Base-by-base conservation (phyloP, 139 green algal species). In the Monoraphidium neglectum region DNA sequence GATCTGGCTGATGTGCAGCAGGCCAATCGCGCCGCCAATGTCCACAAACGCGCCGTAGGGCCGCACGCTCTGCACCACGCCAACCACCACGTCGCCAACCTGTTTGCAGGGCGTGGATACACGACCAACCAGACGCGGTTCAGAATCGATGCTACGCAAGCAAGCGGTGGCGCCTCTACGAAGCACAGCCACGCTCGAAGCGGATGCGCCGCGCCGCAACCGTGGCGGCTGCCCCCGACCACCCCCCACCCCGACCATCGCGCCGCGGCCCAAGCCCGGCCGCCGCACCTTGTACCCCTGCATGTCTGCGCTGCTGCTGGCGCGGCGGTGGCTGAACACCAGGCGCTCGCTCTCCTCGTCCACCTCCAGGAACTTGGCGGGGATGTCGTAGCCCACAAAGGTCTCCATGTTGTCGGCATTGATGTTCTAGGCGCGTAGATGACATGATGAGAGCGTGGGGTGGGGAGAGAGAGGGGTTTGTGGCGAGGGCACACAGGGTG, bases 1-100 rank as follows among this genome's bases (percentile, higher is more conserved):
- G 86, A 99, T 97, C 86, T 99, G 95, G 77, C 85, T 96, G 77
- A 99, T 96, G 83, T 99, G 97, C 81, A 99, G 88, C 83, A 99
- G 89, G 46, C 96, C 97, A 33, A 84, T 93, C 56, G 94, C 72
- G 53, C 93, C 96, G 66, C 95, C 97, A 54, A 99, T 82, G 68
- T 99, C 95, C 8, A 99, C 78, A 65, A 99, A 99, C 16, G 95
- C 96, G 69, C 97, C 97, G 81, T 98, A 99, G 10, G 92, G 92
- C 88, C 97, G 95, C 16, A 99, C 88, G 2, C 82, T 79, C 76
- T 93, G 86, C 33, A 99, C 94, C 18, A 85, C 90, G 46, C 95
- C 97, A 54, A 90, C 73, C n/a, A 98, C 89, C 4, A 99, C 95
- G 68, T 98, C 94, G 33, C 96, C 96, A 23, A 97, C 84, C 81